Conservation (phyloP, 805 yeast species). For the Millerozyma miso region DNA sequence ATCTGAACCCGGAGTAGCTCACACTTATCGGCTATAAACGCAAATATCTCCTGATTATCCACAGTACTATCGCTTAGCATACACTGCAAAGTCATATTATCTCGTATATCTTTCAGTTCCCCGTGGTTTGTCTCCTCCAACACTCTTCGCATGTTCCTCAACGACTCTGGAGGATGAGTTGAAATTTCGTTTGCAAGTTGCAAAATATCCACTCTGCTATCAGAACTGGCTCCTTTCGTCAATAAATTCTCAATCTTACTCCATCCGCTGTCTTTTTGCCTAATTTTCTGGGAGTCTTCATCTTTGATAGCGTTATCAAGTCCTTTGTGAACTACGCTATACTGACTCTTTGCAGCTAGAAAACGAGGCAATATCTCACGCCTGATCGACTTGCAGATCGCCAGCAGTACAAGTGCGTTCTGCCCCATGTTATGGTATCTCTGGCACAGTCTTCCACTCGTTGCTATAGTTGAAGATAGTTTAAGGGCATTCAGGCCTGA, state of each 20-base stretch:
- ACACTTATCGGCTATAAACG: background rate
- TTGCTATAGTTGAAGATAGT: too few relatives aligned
- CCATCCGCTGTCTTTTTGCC: background rate
- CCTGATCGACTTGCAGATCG: background rate
- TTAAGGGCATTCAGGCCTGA: too few relatives aligned
- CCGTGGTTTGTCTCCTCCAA: background rate
- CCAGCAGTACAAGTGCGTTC: background rate
- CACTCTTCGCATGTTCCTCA: background rate
- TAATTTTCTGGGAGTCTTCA: background rate
- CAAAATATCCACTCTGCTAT: background rate
- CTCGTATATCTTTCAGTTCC: background rate
- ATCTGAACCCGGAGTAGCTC: conserved; percentile 7
- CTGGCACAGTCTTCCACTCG: background rate
- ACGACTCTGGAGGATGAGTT: background rate
- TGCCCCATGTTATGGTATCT: background rate
- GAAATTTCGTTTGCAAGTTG: background rate
- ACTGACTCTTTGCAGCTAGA: background rate
- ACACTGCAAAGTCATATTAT: background rate
- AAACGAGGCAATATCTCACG: background rate
- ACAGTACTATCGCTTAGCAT: background rate
- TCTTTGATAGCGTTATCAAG: background rate
- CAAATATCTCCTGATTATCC: background rate
- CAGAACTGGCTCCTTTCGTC: background rate
- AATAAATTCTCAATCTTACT: background rate
- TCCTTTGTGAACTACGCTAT: background rate